A percentile compares a stretch with the other conserved stretches of the same genome.
phyloP scores from a whole-genome alignment of 2,329 filamentous ascomycete genomes.

The Alternaria incomplexa region DNA sequence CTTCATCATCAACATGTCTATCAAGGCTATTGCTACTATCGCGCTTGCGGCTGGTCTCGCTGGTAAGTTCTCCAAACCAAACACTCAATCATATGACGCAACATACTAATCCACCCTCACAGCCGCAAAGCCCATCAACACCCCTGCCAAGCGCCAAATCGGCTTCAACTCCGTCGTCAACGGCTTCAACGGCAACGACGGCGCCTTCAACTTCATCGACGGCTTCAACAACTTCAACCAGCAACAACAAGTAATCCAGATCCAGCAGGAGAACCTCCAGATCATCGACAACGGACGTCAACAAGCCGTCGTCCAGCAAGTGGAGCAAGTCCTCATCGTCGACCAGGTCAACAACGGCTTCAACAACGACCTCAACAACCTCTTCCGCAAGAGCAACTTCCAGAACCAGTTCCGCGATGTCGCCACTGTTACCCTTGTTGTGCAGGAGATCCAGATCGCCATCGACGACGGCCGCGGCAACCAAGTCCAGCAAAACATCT shows the following conservation, averaged over 20 bases:
- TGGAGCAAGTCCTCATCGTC: constrained; percentile 36
- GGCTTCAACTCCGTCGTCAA: constrained; percentile 23
- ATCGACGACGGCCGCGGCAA: constrained; percentile 35
- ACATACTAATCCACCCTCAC: constrained; percentile 18
- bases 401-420: constrained; percentile 24
- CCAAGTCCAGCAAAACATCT: constrained; percentile 32
- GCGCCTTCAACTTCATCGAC: constrained; percentile 40
- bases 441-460: constrained; percentile 38
- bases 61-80: constrained; percentile 25
- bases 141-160: constrained; percentile 22
- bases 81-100: not conserved
- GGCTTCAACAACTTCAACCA: constrained; percentile 41
- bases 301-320: constrained; percentile 34
- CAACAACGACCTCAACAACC: constrained; percentile 40
- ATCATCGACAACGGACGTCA: constrained; percentile 34
- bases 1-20: constrained; percentile 32
- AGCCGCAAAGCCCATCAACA: constrained; percentile 37
- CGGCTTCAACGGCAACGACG: constrained; percentile 22
- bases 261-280: constrained; percentile 35
- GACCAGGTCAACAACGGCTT: constrained; percentile 38
- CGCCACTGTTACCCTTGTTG: constrained; percentile 37
- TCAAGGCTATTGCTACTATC: constrained; percentile 33
- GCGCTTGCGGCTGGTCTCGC: constrained; percentile 43
- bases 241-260: constrained; percentile 36
- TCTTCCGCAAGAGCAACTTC: constrained; percentile 39